Evolutionary conservation across 2,329 filamentous ascomycete genomes (phyloP).

Genomic region (Alternaria alternata): DNA sequence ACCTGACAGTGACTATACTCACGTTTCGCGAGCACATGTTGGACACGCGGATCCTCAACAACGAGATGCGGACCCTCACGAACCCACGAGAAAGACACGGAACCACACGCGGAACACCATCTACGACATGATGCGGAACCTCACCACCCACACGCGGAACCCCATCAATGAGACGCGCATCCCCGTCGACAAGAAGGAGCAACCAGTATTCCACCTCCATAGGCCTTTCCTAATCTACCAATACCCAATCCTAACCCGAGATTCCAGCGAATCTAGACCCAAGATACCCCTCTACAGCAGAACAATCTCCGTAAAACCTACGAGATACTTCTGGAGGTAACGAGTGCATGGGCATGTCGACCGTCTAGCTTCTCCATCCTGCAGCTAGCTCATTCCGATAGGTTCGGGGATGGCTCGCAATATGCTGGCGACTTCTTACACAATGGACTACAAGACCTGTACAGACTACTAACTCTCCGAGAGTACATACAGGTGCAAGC

Average conservation of each 20-base stretch:
- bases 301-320: not conserved
- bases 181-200: fast-evolving
- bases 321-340: fast-evolving
- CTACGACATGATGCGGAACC: not conserved
- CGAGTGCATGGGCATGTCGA: too few relatives aligned
- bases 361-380: not conserved
- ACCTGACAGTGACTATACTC: not conserved
- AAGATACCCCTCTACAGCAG: not conserved
- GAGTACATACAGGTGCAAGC: not conserved
- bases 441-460: not conserved
- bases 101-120: not conserved
- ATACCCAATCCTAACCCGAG: not conserved
- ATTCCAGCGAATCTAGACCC: not conserved
- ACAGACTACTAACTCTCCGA: not conserved
- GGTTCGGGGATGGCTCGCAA: not conserved
- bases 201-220: fast-evolving
- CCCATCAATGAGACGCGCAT: not conserved
- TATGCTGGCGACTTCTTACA: not conserved
- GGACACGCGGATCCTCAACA: not conserved
- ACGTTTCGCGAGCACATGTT: not conserved
- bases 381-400: not conserved
- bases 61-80: not conserved
- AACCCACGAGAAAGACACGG: not conserved
- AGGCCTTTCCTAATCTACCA: fast-evolving
- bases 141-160: not conserved